Percentiles rank a stretch among this genome's conserved stretches.
These are phyloP conservation scores for Violaceomyces palustris DNA, from an alignment of 1,284 basidiomycete genomes.

Conservation along the genomic window DNA sequence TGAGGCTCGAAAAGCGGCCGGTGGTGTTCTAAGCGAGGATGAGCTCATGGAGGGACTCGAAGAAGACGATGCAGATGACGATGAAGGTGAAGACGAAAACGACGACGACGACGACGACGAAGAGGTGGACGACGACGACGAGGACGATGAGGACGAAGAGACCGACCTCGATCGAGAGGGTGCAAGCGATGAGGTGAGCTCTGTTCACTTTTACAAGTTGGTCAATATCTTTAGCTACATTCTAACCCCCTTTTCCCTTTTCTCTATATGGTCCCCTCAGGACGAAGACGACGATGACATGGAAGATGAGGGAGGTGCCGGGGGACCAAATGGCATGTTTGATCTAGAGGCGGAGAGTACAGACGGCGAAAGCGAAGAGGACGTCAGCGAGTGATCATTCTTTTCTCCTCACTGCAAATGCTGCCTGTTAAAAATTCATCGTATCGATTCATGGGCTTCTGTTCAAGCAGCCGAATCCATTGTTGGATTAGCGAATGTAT, in stretches of 20 bases:
- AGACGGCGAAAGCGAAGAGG: constrained; percentile 10
- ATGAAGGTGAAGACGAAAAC: constrained; percentile 20
- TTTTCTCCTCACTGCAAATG: no score
- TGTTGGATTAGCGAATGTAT: no score
- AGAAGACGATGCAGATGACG: constrained; percentile 28
- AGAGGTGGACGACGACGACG: constrained; percentile 17
- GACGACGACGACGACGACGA: constrained; percentile 23
- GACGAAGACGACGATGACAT: constrained; percentile 36
- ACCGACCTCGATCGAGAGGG: constrained; percentile 27
- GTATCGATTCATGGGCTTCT: no score
- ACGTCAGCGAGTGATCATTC: constrained; percentile 20
- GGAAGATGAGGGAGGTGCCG: constrained; percentile 12
- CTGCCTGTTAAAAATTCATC: no score
- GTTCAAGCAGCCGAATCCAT: no score
- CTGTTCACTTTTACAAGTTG: no score
- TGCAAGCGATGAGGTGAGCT: constrained; percentile 17
- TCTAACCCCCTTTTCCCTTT: no score
- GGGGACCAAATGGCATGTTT: constrained; percentile 26
- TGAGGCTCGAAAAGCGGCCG: no score
- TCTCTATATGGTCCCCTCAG: no score
- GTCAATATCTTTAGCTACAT: no score
- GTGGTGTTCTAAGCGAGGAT: no score
- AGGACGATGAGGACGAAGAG: constrained; percentile 21
- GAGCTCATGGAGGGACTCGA: constrained; percentile 6
- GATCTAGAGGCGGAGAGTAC: constrained; percentile 31